Base-by-base conservation (phyloP, 2,329 filamentous ascomycete genomes). In the Akanthomyces uredinophilus region DNA sequence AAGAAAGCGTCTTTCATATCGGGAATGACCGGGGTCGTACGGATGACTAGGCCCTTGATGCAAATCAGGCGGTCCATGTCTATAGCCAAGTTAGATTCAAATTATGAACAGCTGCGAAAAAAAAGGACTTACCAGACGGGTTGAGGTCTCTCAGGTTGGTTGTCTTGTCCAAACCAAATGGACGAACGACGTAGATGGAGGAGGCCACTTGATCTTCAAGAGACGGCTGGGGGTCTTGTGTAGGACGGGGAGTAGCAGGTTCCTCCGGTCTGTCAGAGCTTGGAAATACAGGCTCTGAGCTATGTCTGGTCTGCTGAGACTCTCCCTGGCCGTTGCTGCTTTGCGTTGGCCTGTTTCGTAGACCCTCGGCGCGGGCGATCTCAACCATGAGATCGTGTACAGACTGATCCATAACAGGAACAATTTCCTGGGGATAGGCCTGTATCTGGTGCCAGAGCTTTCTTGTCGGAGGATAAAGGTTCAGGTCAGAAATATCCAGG, bases 1-100 rank as follows among this genome's bases (percentile, higher is more conserved):
- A 99, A 99, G 78, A 96, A 97, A 0, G 95, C 95, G 72, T 96
- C 91, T 77, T 96, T 97, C 96, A 99, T 99, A 70, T 99, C 95
- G 0, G 95, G 95, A 66, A 99, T 98, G 66, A 99, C 91, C 0
- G 95, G 92, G 0, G 95, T 98, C 3, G 95, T 90, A 65, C 95
- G 88, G 70, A 99, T 99, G 64, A 99, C 95, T 18, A 99, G 82
- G 51, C 95, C 95, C 77, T 98, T 99, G 76, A 99, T 88, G 67
- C 89, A 91, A 67, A 99, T 89, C 66, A 99, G 84, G 72, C 96
- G 96, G 76, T 99, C 96, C 85, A 98, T 96, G 71, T 98, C 92
- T 83, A 68, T 5, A n/a, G 46, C 58, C 69, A 39, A 69, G 64
- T 52, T 62, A 47, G 55, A 41, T 14, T 29, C 18, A 20, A 10